Conservation (phyloP, 805 yeast species). For the Candida chilensis region DNA sequence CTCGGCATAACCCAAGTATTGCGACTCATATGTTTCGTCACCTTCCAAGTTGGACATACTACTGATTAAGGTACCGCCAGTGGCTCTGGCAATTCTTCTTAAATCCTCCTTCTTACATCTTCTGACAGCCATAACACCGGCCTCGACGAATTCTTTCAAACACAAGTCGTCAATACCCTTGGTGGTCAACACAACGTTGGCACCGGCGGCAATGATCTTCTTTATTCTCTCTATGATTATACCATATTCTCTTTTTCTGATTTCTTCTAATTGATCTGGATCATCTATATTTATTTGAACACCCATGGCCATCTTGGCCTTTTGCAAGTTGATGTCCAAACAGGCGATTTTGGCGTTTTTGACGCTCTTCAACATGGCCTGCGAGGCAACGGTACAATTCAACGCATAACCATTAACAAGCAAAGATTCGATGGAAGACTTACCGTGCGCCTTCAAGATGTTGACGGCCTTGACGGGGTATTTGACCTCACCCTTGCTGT, state of each 20-base stretch:
- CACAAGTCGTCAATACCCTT: constrained; percentile 94
- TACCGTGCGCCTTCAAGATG: constrained; percentile 93
- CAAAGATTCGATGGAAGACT: constrained; percentile 78
- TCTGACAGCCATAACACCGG: constrained; percentile 91
- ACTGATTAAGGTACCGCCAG: constrained; percentile 88
- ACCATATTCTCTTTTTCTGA: constrained; percentile 81
- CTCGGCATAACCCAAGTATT: constrained; percentile 82
- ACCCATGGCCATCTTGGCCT: constrained; percentile 97
- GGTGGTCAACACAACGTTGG: constrained; percentile 87
- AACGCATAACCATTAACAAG: constrained; percentile 91
- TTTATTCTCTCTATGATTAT: constrained; percentile 75
- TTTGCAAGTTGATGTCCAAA: constrained; percentile 87
- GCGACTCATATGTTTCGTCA: constrained; percentile 82
- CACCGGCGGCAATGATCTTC: constrained; percentile 80
- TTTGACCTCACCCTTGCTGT: constrained; percentile 77
- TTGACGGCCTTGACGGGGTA: constrained; percentile 98
- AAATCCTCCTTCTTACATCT: constrained; percentile 95
- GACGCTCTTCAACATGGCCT: constrained; percentile 81
- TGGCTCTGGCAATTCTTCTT: constrained; percentile 93
- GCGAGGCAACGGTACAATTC: constrained; percentile 95
- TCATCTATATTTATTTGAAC: constrained; percentile 95
- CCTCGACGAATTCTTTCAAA: constrained; percentile 83
- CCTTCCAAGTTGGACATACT: constrained; percentile 93
- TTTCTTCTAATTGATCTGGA: constrained; percentile 93
- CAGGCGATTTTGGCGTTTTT: constrained; percentile 75